Percentiles rank a stretch among this genome's conserved stretches.
These are phyloP conservation scores for Termitomyces sp. DNA, from an alignment of 768 basidiomycete species.

Conservation along the genomic window DNA sequence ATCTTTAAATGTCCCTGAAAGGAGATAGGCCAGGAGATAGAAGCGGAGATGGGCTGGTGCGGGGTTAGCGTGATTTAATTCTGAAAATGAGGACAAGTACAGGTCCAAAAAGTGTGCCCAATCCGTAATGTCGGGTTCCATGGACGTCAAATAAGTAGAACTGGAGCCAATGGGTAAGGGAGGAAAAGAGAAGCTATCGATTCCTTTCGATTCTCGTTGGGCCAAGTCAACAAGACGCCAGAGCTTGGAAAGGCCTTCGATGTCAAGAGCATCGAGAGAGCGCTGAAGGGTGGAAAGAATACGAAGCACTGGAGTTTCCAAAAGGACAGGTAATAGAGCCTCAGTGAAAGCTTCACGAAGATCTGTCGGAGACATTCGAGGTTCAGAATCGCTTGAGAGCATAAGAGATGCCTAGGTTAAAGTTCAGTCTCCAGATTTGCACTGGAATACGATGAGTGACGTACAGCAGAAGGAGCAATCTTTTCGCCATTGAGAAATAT, in stretches of 20 bases:
- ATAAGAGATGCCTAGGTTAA: slow-evolving; percentile 24
- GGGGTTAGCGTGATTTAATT: slow-evolving; percentile 34
- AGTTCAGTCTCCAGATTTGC: background rate
- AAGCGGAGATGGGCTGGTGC: slow-evolving; percentile 48
- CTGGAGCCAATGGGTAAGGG: slow-evolving; percentile 28
- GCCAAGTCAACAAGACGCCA: slow-evolving; percentile 29
- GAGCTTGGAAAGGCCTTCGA: slow-evolving; percentile 69
- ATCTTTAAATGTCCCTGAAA: slow-evolving; percentile 96
- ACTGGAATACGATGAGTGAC: slow-evolving; percentile 14
- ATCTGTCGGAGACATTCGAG: slow-evolving; percentile 14
- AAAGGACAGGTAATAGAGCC: slow-evolving; percentile 44
- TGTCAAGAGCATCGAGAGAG: slow-evolving; percentile 76
- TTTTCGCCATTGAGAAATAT: slow-evolving; percentile 68
- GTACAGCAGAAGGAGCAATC: slow-evolving; percentile 55
- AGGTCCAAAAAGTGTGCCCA: slow-evolving; percentile 60
- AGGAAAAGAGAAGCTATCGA: slow-evolving; percentile 11
- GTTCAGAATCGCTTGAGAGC: slow-evolving; percentile 17
- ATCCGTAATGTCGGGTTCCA: slow-evolving; percentile 59
- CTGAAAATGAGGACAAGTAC: slow-evolving; percentile 37
- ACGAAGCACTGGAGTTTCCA: slow-evolving; percentile 47
- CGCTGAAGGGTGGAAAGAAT: slow-evolving; percentile 63
- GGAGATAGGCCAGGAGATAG: slow-evolving; percentile 70
- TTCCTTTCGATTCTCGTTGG: slow-evolving; percentile 7
- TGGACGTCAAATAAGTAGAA: slow-evolving; percentile 23
- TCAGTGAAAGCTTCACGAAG: slow-evolving; percentile 50